phyloP scores from a whole-genome alignment of 768 basidiomycete species.

The Antrodiella citrinella region DNA sequence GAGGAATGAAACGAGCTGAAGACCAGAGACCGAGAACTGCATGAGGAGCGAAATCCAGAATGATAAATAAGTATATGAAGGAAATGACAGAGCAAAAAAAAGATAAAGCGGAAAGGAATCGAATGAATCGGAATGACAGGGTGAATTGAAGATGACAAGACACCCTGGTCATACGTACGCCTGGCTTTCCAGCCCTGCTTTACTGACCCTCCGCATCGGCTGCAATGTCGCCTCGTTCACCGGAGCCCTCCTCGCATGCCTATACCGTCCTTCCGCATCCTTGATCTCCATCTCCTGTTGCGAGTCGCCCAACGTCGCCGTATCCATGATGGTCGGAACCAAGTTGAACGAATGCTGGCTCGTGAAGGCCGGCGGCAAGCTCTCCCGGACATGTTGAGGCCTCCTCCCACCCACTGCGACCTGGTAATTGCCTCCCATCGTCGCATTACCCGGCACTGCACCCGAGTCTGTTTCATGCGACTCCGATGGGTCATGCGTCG shows the following conservation, averaged over 20 bases:
- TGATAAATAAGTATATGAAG: too few species aligned
- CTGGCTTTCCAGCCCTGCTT: slow-evolving; percentile 80
- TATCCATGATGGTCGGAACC: slow-evolving; percentile 20
- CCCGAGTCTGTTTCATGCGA: slow-evolving; percentile 20
- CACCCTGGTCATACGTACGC: slow-evolving; percentile 15
- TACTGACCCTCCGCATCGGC: slow-evolving; percentile 84
- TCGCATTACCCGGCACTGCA: slow-evolving; percentile 8
- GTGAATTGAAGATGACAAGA: too few species aligned
- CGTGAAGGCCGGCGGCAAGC: slow-evolving; percentile 52
- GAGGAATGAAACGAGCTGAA: too few species aligned
- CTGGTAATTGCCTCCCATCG: slow-evolving; percentile 26
- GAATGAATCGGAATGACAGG: too few species aligned
- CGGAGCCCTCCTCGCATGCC: slow-evolving; percentile 81
- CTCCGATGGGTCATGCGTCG: slow-evolving; percentile 11
- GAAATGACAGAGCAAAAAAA: too few species aligned
- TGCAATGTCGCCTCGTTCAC: slow-evolving; percentile 85
- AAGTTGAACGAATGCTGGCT: slow-evolving; percentile 21
- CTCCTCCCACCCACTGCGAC: slow-evolving; percentile 43
- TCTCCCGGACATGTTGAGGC: slow-evolving; percentile 65
- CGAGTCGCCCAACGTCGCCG: slow-evolving; percentile 47
- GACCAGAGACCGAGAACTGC: too few species aligned
- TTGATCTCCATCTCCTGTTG: slow-evolving; percentile 86
- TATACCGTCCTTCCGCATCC: slow-evolving; percentile 76
- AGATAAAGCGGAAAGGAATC: too few species aligned
- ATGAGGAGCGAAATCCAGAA: too few species aligned